Conservation (phyloP, 2,329 filamentous ascomycete genomes). For the Tolypocladium inflatum region DNA sequence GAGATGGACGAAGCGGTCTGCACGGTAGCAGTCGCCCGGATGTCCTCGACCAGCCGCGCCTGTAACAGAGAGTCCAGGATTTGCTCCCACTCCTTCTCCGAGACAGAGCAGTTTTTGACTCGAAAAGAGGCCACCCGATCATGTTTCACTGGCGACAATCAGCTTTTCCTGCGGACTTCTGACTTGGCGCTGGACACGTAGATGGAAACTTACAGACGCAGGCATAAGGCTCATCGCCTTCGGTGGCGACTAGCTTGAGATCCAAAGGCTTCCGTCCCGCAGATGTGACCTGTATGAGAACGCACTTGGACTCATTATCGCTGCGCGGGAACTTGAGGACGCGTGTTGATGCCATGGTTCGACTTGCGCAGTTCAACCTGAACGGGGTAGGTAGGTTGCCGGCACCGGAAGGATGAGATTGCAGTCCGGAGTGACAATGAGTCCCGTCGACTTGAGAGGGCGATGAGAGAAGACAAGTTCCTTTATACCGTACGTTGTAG, state of each 20-base stretch:
- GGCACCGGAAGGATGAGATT: neutral
- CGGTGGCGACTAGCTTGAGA: constrained; percentile 58
- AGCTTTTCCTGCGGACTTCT: neutral
- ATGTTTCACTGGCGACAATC: constrained; percentile 41
- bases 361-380: neutral
- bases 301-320: constrained; percentile 39
- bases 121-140: constrained; percentile 42
- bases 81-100: constrained; percentile 56
- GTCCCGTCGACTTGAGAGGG: too few relatives aligned
- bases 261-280: constrained; percentile 46
- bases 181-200: too few relatives aligned
- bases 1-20: constrained; percentile 41
- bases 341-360: constrained; percentile 13
- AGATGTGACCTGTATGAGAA: constrained; percentile 51
- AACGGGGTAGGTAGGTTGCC: neutral
- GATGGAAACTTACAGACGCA: constrained; percentile 37
- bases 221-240: constrained; percentile 52
- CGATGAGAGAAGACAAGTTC: neutral
- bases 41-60: constrained; percentile 37
- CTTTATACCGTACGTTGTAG: neutral
- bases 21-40: constrained; percentile 52
- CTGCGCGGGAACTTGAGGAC: constrained; percentile 52
- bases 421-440: neutral
- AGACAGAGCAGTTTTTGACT: constrained; percentile 42
- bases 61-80: constrained; percentile 50